Evolutionary conservation across 345 rosid species (phyloP), one percentile per base, ranked within the genome.

Genomic region (Hibiscus tridactylites): DNA sequence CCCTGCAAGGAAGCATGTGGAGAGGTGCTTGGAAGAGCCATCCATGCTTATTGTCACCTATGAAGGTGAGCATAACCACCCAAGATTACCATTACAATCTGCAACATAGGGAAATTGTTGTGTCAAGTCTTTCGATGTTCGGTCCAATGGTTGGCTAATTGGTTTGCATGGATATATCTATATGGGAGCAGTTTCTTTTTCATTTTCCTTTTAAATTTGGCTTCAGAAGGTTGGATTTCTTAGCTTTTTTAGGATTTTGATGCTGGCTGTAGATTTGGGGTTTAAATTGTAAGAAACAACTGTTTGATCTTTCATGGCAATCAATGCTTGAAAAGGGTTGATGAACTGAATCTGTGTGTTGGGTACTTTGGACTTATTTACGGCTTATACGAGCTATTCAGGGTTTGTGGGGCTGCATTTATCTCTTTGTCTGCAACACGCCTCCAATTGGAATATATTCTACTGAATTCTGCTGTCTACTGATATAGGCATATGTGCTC

Each of bases 1-100:
- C 78, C 99, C 97, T 56, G 97, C 99, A 21, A 90, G 99, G 91
- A 95, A 95, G 81, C 99, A 95, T 52, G 99, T 95, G 31, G 99
- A 94, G 83, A 90, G 98, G 80, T 84, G 90, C 85, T 75, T 94
- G 83, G 97, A 90, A 74, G 97, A 94, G 39, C 89, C 99, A 3
- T 78, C 90, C 9, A 90, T 95, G 99, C 97, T 95, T 31, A 84
- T 82, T 65, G 96, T 95, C 29, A 95, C 99, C 28, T 95, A 95
- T 37, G 99, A 95, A 86, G 96, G 97, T 58, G 99, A 95, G 64
- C 99, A 95, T 76, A 95, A 83, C 86, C 99, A 95, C 58, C 84
- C 88, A 0, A 85, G 85, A 69, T 26, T 90, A 64, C 85, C 88
- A 46, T 76, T 96, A 19, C 95, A 91, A 72, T 82, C 95, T 29